Conservation (phyloP, 176 grass and related monocot species). For the Triticum timopheevii region DNA sequence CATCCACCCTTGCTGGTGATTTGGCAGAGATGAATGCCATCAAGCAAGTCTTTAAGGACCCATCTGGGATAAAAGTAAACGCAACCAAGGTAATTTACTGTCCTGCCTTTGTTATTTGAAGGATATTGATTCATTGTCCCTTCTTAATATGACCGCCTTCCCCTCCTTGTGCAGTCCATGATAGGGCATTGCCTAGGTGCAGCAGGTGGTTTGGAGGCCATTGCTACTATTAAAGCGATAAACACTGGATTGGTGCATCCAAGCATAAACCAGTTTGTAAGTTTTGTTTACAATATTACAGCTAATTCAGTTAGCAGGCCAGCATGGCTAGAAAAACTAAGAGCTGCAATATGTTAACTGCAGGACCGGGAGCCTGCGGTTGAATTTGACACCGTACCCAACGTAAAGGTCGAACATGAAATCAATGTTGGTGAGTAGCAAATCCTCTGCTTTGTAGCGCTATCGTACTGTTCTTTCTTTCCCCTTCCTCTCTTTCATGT, state of each 20-base stretch:
- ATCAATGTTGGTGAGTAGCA: slow-evolving; percentile 87
- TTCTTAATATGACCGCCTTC: slow-evolving; percentile 18
- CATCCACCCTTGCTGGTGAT: slow-evolving; percentile 95
- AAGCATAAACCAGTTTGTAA: slow-evolving; percentile 99
- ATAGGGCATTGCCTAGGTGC: slow-evolving; percentile 99
- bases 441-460: neutral
- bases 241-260: slow-evolving; percentile 94
- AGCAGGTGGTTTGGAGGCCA: slow-evolving; percentile 93
- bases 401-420: slow-evolving; percentile 87
- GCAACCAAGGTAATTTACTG: slow-evolving; percentile 73
- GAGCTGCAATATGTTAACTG: slow-evolving; percentile 15
- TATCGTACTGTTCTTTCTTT: neutral
- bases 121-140: slow-evolving; percentile 12
- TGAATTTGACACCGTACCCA: slow-evolving; percentile 93
- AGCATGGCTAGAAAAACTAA: slow-evolving; percentile 4
- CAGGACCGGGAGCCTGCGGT: slow-evolving; percentile 80
- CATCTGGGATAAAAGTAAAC: slow-evolving; percentile 85
- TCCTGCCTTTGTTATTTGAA: slow-evolving; percentile 9
- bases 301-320: neutral
- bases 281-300: slow-evolving; percentile 23
- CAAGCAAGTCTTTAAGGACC: slow-evolving; percentile 86
- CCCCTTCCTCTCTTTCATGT: slow-evolving; percentile 6
- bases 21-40: slow-evolving; percentile 94
- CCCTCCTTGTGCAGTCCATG: slow-evolving; percentile 74
- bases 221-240: slow-evolving; percentile 95